Percentiles rank a stretch among this genome's conserved stretches.
These are phyloP conservation scores for Coprinopsis strossmayeri DNA, from an alignment of 768 basidiomycete genomes.

Conservation along the genomic window DNA sequence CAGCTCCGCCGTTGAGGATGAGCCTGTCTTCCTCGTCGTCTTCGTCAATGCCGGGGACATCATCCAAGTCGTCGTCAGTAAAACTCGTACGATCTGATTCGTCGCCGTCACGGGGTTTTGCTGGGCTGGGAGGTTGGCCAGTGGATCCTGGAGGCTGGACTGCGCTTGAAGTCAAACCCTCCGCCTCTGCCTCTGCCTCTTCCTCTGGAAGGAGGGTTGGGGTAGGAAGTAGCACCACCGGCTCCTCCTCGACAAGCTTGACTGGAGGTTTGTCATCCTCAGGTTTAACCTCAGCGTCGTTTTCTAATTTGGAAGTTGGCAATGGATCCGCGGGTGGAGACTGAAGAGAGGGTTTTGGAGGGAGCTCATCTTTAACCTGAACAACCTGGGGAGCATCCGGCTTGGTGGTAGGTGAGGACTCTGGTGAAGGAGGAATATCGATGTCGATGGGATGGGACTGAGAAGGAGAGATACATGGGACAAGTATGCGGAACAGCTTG, in stretches of 20 bases:
- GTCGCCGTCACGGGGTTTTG: slow-evolving; percentile 42
- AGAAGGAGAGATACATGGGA: slow-evolving; percentile 61
- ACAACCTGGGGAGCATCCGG: not conserved
- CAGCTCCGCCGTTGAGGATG: slow-evolving; percentile 87
- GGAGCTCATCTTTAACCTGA: not conserved
- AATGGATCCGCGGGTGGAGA: slow-evolving; percentile 5
- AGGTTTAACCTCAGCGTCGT: slow-evolving; percentile 13
- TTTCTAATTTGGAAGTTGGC: slow-evolving; percentile 14
- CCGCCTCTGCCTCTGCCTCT: slow-evolving; percentile 85
- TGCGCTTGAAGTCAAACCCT: slow-evolving; percentile 84
- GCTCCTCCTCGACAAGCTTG: slow-evolving; percentile 16
- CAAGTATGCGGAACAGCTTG: slow-evolving; percentile 52
- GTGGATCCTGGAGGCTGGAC: slow-evolving; percentile 88
- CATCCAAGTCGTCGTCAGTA: slow-evolving; percentile 61
- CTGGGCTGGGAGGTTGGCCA: slow-evolving; percentile 32
- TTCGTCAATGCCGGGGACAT: slow-evolving; percentile 37
- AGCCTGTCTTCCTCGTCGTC: slow-evolving; percentile 91
- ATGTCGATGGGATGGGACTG: slow-evolving; percentile 37
- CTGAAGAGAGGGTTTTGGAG: slow-evolving; percentile 8
- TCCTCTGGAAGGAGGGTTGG: slow-evolving; percentile 41
- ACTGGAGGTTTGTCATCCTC: slow-evolving; percentile 6
- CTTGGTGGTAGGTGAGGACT: slow-evolving; percentile 7
- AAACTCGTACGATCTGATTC: slow-evolving; percentile 62
- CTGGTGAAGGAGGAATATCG: slow-evolving; percentile 21
- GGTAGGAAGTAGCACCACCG: slow-evolving; percentile 31